Evolutionary conservation across 2,329 filamentous ascomycete species (phyloP).

Genomic region (Colletotrichum magnum): DNA sequence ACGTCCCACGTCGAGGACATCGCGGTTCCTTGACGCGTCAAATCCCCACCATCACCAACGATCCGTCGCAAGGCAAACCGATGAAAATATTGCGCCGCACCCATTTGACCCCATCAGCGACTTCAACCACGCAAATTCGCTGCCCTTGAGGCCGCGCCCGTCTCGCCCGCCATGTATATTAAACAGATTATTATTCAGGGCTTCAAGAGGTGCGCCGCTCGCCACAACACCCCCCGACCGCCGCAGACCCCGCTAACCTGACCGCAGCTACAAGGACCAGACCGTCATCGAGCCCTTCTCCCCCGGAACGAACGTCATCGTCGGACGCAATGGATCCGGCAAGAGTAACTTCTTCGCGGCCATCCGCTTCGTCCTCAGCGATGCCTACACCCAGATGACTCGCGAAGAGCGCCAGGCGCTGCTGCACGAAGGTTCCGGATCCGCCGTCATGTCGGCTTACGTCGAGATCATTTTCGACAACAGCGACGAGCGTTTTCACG

Average conservation of each 20-base stretch:
- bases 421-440: conserved; percentile 97
- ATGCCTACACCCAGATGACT: conserved; percentile 96
- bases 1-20: conserved; percentile 27
- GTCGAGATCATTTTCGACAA: conserved; percentile 99
- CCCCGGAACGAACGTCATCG: conserved; percentile 96
- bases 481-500: conserved; percentile 93
- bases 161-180: conserved; percentile 83
- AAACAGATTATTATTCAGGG: conserved; percentile 99
- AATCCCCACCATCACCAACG: conserved; percentile 39
- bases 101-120: conserved; percentile 23
- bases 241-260: conserved; percentile 44
- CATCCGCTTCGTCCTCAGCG: conserved; percentile 97
- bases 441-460: conserved; percentile 99
- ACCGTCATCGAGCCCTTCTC: conserved; percentile 99
- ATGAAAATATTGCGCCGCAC: conserved; percentile 38
- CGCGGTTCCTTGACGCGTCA: conserved; percentile 39
- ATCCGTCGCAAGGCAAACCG: conserved; percentile 18
- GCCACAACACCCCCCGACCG: conserved; percentile 20
- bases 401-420: conserved; percentile 96
- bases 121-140: conserved; percentile 31
- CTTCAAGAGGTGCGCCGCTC: conserved; percentile 87
- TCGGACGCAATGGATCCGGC: conserved; percentile 98
- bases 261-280: conserved; percentile 94
- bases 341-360: conserved; percentile 99
- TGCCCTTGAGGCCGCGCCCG: conserved; percentile 38